Conservation (phyloP, 129 eudicot species). For the carrot (Daucus carota) region DH1_v3.0 NC_030383.2:8099001-8099500, state of each 20-base stretch:
- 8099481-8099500: neutral
- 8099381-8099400: neutral
- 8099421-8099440: neutral
- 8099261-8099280: neutral
- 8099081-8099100: neutral
- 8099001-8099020: slow-evolving; percentile 91
- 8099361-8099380: neutral
- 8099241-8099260: neutral
- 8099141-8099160: slow-evolving; percentile 98
- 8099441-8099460: neutral
- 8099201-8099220: neutral
- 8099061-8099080: neutral
- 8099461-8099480: neutral
- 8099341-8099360: neutral
- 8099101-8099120: slow-evolving; percentile 15
- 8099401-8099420: neutral
- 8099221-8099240: neutral
- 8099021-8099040: slow-evolving; percentile 32
- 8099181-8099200: neutral
- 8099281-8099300: neutral
- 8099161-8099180: slow-evolving; percentile 88
- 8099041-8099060: neutral
- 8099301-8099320: neutral
- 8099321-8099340: neutral
- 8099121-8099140: slow-evolving; percentile 99